These are phyloP conservation scores for Platanthera zijinensis DNA, from an alignment of 106 monocot species.

Conservation along the genomic window DNA sequence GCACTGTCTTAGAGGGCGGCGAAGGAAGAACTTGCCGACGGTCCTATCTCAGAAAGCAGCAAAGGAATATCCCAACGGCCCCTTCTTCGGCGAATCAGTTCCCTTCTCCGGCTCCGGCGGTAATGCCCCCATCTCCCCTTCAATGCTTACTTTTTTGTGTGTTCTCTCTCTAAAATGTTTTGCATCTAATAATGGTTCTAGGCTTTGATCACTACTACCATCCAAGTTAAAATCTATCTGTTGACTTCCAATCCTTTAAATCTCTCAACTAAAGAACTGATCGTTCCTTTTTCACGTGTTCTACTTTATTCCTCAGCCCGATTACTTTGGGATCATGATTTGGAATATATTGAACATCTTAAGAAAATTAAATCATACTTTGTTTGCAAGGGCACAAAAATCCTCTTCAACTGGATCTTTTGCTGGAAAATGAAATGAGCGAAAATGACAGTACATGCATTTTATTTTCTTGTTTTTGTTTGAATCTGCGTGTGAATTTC, in stretches of 20 bases:
- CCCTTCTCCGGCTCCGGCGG: too few relatives aligned
- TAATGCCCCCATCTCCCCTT: too few relatives aligned
- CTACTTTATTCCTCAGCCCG: conserved; percentile 62
- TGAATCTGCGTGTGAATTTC: too few relatives aligned
- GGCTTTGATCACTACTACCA: conserved; percentile 11
- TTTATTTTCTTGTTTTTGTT: too few relatives aligned
- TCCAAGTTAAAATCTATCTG: conserved; percentile 2
- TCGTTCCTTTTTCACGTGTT: conserved; percentile 77
- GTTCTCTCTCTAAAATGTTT: conserved; percentile 28
- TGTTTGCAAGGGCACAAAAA: conserved; percentile 14
- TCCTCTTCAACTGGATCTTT: conserved; percentile 47
- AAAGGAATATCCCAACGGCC: too few relatives aligned
- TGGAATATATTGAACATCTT: too few relatives aligned
- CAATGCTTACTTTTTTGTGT: too few relatives aligned
- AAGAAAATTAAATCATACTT: conserved; percentile 19
- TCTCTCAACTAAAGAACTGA: conserved; percentile 82
- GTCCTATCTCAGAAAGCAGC: too few relatives aligned
- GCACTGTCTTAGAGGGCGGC: too few relatives aligned
- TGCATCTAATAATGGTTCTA: conserved; percentile 14
- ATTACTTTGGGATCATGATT: conserved; percentile 60
- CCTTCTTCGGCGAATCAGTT: too few relatives aligned
- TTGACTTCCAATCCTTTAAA: conserved; percentile 63
- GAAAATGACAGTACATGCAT: too few relatives aligned
- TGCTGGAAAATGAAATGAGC: conserved; percentile 95
- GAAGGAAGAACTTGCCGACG: too few relatives aligned